Evolutionary conservation across 257 asterid genomes (phyloP), one percentile per base, ranked within the genome.

Genomic region (Nicotiana tomentosiformis): DNA sequence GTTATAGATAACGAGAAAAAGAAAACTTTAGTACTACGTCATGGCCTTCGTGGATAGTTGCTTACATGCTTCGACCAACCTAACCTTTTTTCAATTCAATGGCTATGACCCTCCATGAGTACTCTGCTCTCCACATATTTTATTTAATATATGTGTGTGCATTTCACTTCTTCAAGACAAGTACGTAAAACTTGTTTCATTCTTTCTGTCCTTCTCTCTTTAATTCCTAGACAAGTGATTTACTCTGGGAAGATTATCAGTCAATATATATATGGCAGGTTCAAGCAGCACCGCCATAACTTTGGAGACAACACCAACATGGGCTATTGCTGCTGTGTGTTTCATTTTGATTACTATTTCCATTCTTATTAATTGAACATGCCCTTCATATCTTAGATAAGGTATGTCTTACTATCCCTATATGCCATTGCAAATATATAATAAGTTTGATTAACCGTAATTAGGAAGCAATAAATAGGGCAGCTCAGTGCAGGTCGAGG

Each of bases 251-350:
- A 76, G 35, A 76, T 15, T 61, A 26, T 16, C 51, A 9, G 12
- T 43, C 51, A 43, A 51, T 20, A 20, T 11, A 72, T 18, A 72
- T 87, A 85, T 84, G 49, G 85, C 83, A 10, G 85, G 26, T 60
- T 5, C 58, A 67, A 80, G 64, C 79, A 87, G 77, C 7, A 91
- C 81, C 7, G 20, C 67, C 8, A 72, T 78, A 12, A 84, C 89
- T 53, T 90, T 92, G 8, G 92, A 86, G 82, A 37, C 23, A 30
- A 92, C 94, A 57, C 91, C 98, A 88, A 85, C 97, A 2, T 93
- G 93, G 95, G 97, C 98, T 33, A 92, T 92, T 85, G 97, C 95
- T 3, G 83, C 87, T 61, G 90, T 93, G 85, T 92, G 89, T 53
- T 91, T 90, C 90, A 43, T 87, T 83, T 65, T 93, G 82, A 84